Evolutionary conservation across 2,329 filamentous ascomycete genomes (phyloP).

Genomic region (Fusarium sp.): DNA sequence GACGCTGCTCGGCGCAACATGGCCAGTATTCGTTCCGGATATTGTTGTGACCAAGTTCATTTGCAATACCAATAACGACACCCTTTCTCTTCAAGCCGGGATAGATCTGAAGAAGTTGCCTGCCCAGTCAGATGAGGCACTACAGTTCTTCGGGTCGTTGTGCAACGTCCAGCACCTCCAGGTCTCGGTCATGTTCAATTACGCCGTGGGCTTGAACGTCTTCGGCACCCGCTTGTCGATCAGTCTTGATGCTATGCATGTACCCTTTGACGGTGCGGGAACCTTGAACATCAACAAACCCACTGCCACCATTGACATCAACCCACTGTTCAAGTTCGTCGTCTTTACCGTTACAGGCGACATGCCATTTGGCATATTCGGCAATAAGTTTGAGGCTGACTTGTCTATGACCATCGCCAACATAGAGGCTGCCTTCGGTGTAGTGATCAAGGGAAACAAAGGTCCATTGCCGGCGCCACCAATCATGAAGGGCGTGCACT

Average conservation of each 20-base stretch:
- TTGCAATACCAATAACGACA: not conserved
- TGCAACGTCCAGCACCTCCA: not conserved
- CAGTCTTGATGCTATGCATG: not conserved
- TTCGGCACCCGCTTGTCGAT: not conserved
- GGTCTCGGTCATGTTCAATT: not conserved
- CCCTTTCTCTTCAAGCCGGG: not conserved
- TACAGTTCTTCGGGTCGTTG: not conserved
- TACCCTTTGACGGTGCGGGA: not conserved
- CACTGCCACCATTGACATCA: conserved; percentile 1
- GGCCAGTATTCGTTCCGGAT: not conserved
- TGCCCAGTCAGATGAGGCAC: not conserved
- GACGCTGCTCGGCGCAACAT: fast-evolving
- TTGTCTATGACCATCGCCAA: not conserved
- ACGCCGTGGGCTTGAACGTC: not conserved
- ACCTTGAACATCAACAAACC: not conserved
- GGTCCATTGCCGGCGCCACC: not conserved
- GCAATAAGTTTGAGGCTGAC: not conserved
- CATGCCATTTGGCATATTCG: not conserved
- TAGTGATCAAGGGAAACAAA: not conserved
- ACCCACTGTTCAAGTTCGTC: not conserved
- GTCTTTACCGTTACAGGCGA: not conserved
- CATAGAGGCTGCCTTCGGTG: not conserved
- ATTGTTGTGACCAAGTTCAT: not conserved
- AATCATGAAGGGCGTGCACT: not conserved
- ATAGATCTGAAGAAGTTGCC: not conserved